These are phyloP conservation scores for Fusarium sp. DNA, from an alignment of 2,329 filamentous ascomycete species.

Conservation along the genomic window DNA sequence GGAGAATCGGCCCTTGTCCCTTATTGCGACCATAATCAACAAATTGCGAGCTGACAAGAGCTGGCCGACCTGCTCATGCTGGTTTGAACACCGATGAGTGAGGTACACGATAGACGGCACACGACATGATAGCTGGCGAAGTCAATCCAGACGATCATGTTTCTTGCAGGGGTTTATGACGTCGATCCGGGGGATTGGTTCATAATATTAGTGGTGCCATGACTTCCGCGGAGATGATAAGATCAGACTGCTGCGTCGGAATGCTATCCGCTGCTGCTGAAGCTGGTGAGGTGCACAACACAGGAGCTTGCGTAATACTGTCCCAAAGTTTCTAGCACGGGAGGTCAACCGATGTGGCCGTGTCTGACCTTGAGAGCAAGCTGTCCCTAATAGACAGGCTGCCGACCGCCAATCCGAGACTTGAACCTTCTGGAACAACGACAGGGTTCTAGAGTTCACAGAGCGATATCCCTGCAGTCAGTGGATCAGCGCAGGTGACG, in stretches of 20 bases:
- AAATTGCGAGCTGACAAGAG: constrained; percentile 10
- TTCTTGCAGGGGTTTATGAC: constrained; percentile 34
- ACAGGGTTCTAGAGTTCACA: constrained; percentile 25
- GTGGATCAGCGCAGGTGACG: constrained; percentile 19
- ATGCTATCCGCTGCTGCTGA: constrained; percentile 18
- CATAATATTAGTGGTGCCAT: constrained; percentile 22
- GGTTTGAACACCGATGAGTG: constrained; percentile 6
- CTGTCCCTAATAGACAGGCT: constrained; percentile 14
- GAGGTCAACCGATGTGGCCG: constrained; percentile 4
- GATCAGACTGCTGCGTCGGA: constrained; percentile 26
- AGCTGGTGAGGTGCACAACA: not conserved
- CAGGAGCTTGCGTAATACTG: constrained; percentile 11
- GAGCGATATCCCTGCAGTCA: constrained; percentile 2
- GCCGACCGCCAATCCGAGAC: constrained; percentile 21
- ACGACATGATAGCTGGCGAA: constrained; percentile 6
- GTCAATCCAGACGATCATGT: constrained; percentile 7
- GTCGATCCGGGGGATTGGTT: constrained; percentile 32
- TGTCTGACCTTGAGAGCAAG: not conserved
- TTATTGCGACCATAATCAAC: not conserved
- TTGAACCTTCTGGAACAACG: constrained; percentile 35
- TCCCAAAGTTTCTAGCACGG: constrained; percentile 9
- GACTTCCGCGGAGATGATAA: constrained; percentile 36
- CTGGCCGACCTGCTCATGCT: constrained; percentile 11
- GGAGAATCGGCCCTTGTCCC: not conserved
- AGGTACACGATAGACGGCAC: not conserved